phyloP scores from a whole-genome alignment of 208 protist species.

The Trypanosomatidae sp. region DNA sequence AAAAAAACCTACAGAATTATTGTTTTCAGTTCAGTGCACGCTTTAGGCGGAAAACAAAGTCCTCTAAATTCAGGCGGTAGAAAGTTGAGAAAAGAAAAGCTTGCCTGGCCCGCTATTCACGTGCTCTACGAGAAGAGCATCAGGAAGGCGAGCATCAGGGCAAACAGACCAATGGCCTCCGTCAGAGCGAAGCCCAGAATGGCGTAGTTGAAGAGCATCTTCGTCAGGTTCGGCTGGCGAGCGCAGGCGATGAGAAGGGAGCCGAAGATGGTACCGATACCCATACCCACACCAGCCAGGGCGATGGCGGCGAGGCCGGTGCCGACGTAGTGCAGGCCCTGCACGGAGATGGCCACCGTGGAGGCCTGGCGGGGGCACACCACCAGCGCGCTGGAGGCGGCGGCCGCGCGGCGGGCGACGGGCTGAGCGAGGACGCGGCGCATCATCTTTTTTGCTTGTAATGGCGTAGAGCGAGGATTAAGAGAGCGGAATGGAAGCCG shows the following conservation, averaged over 20 bases:
- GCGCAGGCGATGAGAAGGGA: constrained; percentile 86
- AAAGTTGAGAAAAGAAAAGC: constrained; percentile 1
- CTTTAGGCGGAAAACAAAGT: constrained; percentile 5
- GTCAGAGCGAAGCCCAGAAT: constrained; percentile 93
- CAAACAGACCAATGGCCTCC: constrained; percentile 92
- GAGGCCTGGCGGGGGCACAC: constrained; percentile 66
- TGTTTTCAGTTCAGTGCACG: neutral
- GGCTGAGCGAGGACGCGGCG: constrained; percentile 75
- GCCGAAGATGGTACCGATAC: constrained; percentile 92
- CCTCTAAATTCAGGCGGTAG: constrained; percentile 1
- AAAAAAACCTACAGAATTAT: neutral
- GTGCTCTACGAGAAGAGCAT: constrained; percentile 92
- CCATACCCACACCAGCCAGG: constrained; percentile 89
- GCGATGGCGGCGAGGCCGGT: constrained; percentile 91
- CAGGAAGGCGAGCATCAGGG: constrained; percentile 92
- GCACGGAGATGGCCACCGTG: constrained; percentile 87
- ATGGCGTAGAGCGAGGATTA: neutral
- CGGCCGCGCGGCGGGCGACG: constrained; percentile 45
- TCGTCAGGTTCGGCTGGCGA: constrained; percentile 90
- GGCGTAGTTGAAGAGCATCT: constrained; percentile 94
- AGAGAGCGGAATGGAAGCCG: neutral
- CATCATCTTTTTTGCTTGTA: constrained; percentile 76
- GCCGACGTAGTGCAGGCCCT: constrained; percentile 92
- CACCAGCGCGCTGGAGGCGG: constrained; percentile 36
- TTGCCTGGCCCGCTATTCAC: neutral